A percentile compares a stretch with the other conserved stretches of the same genome.
phyloP scores from a whole-genome alignment of 2,329 filamentous ascomycete species.

The Zymoseptoria brevis region DNA sequence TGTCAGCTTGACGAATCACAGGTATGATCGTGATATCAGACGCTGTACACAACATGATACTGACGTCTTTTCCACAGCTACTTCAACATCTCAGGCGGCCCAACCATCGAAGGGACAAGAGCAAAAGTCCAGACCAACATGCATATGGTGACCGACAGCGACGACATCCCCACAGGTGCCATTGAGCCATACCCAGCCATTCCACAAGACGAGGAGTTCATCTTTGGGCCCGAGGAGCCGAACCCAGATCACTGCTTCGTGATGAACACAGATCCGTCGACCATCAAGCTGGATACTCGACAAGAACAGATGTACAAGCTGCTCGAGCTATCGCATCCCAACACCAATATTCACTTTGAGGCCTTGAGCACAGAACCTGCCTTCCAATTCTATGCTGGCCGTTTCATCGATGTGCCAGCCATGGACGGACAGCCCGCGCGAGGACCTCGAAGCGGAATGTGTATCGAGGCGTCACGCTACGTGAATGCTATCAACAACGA shows the following conservation, averaged over 20 bases:
- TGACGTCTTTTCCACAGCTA: conserved; percentile 39
- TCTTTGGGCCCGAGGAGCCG: conserved; percentile 61
- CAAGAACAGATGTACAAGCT: conserved; percentile 55
- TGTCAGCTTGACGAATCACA: conserved; percentile 93
- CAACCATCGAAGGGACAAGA: conserved; percentile 55
- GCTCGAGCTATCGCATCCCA: conserved; percentile 64
- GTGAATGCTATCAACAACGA: conserved; percentile 80
- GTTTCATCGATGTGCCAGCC: conserved; percentile 70
- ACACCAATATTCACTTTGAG: conserved; percentile 70
- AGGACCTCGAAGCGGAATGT: conserved; percentile 67
- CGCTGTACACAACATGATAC: background rate
- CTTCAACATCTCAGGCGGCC: conserved; percentile 58
- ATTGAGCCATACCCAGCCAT: conserved; percentile 60
- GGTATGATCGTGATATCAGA: conserved; percentile 40
- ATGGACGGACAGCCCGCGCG: conserved; percentile 54
- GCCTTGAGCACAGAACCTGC: conserved; percentile 87
- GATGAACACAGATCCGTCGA: conserved; percentile 54
- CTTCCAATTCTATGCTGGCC: conserved; percentile 95
- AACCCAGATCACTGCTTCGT: conserved; percentile 89
- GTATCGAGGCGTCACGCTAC: conserved; percentile 84
- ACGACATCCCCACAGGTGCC: conserved; percentile 64
- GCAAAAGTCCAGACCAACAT: conserved; percentile 50
- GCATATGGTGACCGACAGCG: conserved; percentile 66
- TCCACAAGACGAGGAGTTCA: conserved; percentile 59
- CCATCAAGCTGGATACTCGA: conserved; percentile 45